Conservation (phyloP, 768 basidiomycete genomes). For the Sporobolomyces roseus region DNA sequence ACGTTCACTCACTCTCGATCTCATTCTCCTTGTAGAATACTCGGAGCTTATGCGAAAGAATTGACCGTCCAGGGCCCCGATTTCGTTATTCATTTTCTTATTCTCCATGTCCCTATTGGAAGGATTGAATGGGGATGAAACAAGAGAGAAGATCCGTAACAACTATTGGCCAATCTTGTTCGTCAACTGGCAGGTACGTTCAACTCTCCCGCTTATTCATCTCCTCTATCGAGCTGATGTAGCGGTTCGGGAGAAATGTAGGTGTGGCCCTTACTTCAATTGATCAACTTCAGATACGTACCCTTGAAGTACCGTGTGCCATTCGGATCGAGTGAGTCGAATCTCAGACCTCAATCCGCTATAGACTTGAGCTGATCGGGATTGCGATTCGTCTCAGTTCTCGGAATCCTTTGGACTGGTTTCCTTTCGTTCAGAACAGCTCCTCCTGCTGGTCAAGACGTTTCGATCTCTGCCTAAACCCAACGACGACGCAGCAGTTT, state of each 20-base stretch:
- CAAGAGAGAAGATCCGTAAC: constrained; percentile 21
- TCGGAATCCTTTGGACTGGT: constrained; percentile 32
- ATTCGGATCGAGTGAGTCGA: constrained; percentile 32
- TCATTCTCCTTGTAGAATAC: background rate
- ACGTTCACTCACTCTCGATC: background rate
- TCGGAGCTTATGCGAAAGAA: background rate
- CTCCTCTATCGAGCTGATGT: background rate
- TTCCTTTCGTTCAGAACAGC: constrained; percentile 23
- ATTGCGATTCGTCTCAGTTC: background rate
- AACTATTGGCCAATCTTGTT: constrained; percentile 34
- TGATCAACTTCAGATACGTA: constrained; percentile 41
- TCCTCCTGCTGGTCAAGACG: background rate
- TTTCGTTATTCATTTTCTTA: constrained; percentile 41
- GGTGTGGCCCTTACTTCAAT: constrained; percentile 40
- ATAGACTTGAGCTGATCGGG: too few relatives aligned
- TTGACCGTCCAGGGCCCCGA: constrained; percentile 23
- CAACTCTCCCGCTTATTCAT: too few relatives aligned
- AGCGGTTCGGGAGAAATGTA: background rate
- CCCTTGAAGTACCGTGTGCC: constrained; percentile 37
- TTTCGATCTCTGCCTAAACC: background rate
- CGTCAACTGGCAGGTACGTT: constrained; percentile 39
- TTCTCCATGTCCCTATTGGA: constrained; percentile 39
- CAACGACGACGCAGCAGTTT: background rate
- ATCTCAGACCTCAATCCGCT: too few relatives aligned
- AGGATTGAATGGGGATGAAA: constrained; percentile 31